Base-by-base conservation (phyloP, 1,284 basidiomycete species). In the Cryptococcus sp. region DNA sequence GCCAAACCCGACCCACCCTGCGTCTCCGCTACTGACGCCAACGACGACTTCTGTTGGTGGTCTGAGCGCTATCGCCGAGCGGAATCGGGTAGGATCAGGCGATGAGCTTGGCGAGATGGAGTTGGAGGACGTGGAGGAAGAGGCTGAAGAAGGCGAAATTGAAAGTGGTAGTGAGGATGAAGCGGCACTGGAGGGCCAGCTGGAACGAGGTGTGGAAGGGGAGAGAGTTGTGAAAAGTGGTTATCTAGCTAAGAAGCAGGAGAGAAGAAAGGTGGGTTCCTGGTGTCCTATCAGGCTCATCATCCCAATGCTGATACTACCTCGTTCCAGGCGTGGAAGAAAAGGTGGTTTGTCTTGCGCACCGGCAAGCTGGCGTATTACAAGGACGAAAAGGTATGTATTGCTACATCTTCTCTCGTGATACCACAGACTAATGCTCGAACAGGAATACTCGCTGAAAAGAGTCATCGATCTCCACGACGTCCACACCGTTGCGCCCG, bases 321-420 rank as follows among this genome's bases (percentile, higher is more conserved):
- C 15, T 48, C 27, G 25, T 38, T 23, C 50, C 72, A 96, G 91
- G 92, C 88, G 1, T 99, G 95, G 95, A 98, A 98, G 83, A 94
- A 94, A 81, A 86, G 95, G 40, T 99, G 95, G 95, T 99, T 98
- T 69, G 96, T 99, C 0, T 81, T 99, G 59, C 86, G 95, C 16
- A 86, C 91, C 0, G 90, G 89, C 17, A 91, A 94, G 76, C 81
- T 99, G 50, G 93, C 93, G 15, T 97, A 96, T 80, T 99, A 99
- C 86, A 98, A 98, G 82, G 93, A 87, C 57, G 88, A 91, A 51
- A 81, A 82, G 75, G 81, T 82, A 49, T 53, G 77, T 55, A 86
- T 27, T 3, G 2, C 27, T 15, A 8, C 25, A 6, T 47, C 19
- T 31, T 40, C 17, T 15, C 17, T 15, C 1, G 8, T 8, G 31